Percentiles rank a stretch among this genome's conserved stretches.
Conservation (phyloP, 805 yeast species). For the Metschnikowia lachancei region DNA sequence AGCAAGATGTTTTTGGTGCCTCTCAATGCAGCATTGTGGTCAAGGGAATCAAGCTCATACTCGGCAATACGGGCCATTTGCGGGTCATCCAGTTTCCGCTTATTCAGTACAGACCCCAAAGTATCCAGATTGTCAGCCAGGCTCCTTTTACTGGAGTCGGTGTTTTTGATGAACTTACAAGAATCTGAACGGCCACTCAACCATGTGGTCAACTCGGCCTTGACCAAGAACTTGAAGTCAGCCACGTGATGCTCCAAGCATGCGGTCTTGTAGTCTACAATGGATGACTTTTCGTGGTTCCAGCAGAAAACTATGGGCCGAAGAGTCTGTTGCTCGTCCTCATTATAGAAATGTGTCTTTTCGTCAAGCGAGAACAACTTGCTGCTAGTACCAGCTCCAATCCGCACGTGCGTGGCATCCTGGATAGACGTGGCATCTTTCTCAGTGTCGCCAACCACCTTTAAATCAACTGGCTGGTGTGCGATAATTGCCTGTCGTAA, state of each 20-base stretch:
- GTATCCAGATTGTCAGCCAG: background rate
- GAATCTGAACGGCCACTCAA: slow-evolving; percentile 64
- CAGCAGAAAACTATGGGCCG: slow-evolving; percentile 73
- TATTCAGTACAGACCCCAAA: too few relatives aligned
- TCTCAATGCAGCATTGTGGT: slow-evolving; percentile 60
- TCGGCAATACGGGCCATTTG: slow-evolving; percentile 45
- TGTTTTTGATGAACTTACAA: slow-evolving; percentile 50
- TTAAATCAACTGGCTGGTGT: slow-evolving; percentile 24
- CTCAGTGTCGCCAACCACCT: slow-evolving; percentile 14
- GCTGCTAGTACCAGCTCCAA: slow-evolving; percentile 22
- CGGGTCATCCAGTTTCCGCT: slow-evolving; percentile 39
- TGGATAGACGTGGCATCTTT: slow-evolving; percentile 24
- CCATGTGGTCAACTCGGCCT: slow-evolving; percentile 82
- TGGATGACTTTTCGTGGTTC: slow-evolving; percentile 66
- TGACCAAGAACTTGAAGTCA: slow-evolving; percentile 77
- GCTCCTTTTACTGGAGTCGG: background rate
- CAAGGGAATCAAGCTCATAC: slow-evolving; percentile 51
- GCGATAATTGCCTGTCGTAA: slow-evolving; percentile 29
- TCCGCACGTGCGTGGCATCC: slow-evolving; percentile 35
- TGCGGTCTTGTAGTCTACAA: slow-evolving; percentile 76
- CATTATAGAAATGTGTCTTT: slow-evolving; percentile 55
- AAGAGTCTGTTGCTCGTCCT: slow-evolving; percentile 48
- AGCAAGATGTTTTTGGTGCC: slow-evolving; percentile 68
- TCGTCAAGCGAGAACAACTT: slow-evolving; percentile 37
- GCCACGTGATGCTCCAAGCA: slow-evolving; percentile 63